Evolutionary conservation across 805 yeast species (phyloP).

Genomic region (Wickerhamiella sorbophila): DNA sequence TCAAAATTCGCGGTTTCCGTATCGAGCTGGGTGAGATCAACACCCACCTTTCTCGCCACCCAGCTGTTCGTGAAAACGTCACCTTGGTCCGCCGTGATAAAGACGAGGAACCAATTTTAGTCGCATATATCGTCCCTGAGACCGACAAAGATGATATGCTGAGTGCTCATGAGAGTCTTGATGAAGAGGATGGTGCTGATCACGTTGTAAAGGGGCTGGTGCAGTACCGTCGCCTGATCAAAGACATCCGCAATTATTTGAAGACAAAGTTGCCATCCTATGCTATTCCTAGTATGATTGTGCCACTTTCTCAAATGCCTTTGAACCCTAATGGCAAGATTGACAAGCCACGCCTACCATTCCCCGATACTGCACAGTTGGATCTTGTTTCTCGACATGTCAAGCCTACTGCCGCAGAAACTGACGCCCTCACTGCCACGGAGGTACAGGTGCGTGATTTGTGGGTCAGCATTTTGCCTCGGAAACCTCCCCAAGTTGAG

Average conservation of each 20-base stretch:
- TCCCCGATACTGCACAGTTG: slow-evolving; percentile 82
- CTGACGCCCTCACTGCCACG: slow-evolving; percentile 38
- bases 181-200: slow-evolving; percentile 30
- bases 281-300: slow-evolving; percentile 84
- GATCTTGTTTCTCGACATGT: slow-evolving; percentile 49
- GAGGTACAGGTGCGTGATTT: slow-evolving; percentile 62
- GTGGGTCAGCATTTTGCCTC: slow-evolving; percentile 79
- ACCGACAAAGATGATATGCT: slow-evolving; percentile 33
- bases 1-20: slow-evolving; percentile 95
- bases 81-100: slow-evolving; percentile 85
- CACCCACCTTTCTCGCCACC: slow-evolving; percentile 90
- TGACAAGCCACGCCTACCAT: slow-evolving; percentile 92
- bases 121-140: slow-evolving; percentile 85
- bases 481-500: slow-evolving; percentile 60
- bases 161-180: slow-evolving; percentile 28
- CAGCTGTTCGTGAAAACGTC: slow-evolving; percentile 79
- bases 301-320: slow-evolving; percentile 76
- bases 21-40: slow-evolving; percentile 97
- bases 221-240: slow-evolving; percentile 58
- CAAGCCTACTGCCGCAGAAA: slow-evolving; percentile 26
- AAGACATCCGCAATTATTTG: slow-evolving; percentile 66
- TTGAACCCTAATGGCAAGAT: slow-evolving; percentile 97
- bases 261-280: slow-evolving; percentile 83
- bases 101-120: slow-evolving; percentile 81
- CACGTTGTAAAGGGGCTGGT: slow-evolving; percentile 72